Evolutionary conservation across 2,329 filamentous ascomycete genomes (phyloP), one percentile per base, ranked within the genome.

Genomic region (Ceratocystis cubensis): DNA sequence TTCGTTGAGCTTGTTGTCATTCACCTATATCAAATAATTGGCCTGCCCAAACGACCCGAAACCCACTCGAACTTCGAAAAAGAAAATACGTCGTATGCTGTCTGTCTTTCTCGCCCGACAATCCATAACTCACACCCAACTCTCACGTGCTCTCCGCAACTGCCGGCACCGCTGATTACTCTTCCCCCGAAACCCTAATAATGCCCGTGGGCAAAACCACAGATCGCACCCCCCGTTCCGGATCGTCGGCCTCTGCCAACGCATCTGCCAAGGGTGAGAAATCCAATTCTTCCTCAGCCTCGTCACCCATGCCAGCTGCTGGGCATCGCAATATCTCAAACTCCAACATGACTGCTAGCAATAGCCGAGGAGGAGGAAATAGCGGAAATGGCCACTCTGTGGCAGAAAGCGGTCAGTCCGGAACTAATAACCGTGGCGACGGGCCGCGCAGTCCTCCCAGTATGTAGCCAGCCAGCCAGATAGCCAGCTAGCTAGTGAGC

Each of bases 391-490:
- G 30, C 61, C 44, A 63, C 15, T 22, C 61, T 41, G 37, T 41
- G 15, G 67, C 53, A n/a, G 61, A 68, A 50, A 41, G 64, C 64
- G 50, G 66, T 15, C 61, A 67, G 41, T 44, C 62, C 45, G 65
- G 57, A 46, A 22, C 17, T 7, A 61, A 41, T 41, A 41, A 74
- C 70, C 74, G 82, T 71, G 84, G 84, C 72, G 83, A 85, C 67
- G 82, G 82, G 69, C 82, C 84, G 61, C 77, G 84, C 71, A 86
- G 84, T 75, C 84, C 84, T 70, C 84, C 84, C 33, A 85, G 83
- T 84, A 78, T 74, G 80, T 81, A 56, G 69, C n/a, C 66, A 63
- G 46, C 61, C 37, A 41, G 37, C 37, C 37, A 41, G 37, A 41
- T 41, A 41, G 37, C 37, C 37, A 41, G 37, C 10, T 15, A 41